Base-by-base conservation (phyloP, 345 rosid genomes). In the Punica granatum region DNA sequence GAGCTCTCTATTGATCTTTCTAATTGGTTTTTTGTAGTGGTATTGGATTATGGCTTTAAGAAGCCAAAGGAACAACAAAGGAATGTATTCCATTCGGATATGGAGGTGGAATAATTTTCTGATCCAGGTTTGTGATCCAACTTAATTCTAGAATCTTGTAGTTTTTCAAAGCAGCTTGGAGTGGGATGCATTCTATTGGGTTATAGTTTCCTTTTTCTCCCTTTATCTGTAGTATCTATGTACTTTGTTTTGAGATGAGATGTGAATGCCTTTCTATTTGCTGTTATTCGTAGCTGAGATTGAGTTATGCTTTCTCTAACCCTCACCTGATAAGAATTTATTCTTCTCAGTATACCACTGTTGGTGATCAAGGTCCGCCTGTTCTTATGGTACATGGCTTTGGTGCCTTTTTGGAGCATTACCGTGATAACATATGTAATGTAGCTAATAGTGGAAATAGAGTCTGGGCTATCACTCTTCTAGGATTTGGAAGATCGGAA, bases 401-500 rank as follows among this genome's bases (percentile, higher is more conserved):
- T 86, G 98, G 97, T 73, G 97, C 98, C 43, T 92, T 90, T 77
- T 70, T 86, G 67, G 95, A 90, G 82, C 97, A 92, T 68, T 92
- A 83, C 70, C 90, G 95, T 1, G 91, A 90, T 73, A 90, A 92
- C 60, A 74, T 90, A 66, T 60, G 35, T 63, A 75, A 54, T 60
- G 76, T 92, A 54, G 84, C 88, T 54, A 75, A 83, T 53, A 68
- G 74, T 28, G 84, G 84, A 73, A 84, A 86, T 64, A 77, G 82
- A 46, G 85, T 88, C 28, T 92, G 95, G 96, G 92, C 92, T 60
- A 71, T 92, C 69, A 88, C 91, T 54, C 36, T 84, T 63, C 65
- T 92, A 66, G 97, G 98, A 42, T 92, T 92, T 80, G 97, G 98
- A 75, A 86, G 82, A 79, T 92, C 98, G 68, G 97, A 92, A 64